Evolutionary conservation across 2,329 filamentous ascomycete genomes (phyloP).

Genomic region (Aureobasidium sp.): DNA sequence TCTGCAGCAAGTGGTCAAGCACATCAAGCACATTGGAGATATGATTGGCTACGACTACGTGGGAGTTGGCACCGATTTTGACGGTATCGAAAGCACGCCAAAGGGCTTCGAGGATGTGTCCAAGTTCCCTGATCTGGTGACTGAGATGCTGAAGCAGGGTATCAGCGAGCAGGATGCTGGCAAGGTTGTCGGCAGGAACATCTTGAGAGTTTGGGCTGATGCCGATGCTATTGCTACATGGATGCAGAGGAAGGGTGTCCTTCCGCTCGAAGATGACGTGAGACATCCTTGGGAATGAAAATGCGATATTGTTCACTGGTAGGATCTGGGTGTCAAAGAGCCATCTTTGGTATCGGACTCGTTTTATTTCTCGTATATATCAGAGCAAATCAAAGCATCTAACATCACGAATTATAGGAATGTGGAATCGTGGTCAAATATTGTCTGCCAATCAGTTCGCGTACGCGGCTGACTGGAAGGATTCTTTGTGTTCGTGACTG

Average conservation of each 20-base stretch:
- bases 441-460: neutral
- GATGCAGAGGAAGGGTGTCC: constrained; percentile 45
- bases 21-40: constrained; percentile 74
- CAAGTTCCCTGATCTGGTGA: constrained; percentile 70
- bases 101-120: constrained; percentile 74
- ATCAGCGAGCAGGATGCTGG: constrained; percentile 64
- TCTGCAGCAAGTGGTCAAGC: constrained; percentile 65
- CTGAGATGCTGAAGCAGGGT: constrained; percentile 62
- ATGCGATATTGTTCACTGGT: neutral
- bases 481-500: neutral
- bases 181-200: constrained; percentile 70
- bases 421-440: neutral
- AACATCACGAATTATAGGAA: neutral
- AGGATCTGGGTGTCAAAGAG: too few relatives aligned
- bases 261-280: constrained; percentile 38
- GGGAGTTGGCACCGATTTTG: constrained; percentile 82
- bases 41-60: constrained; percentile 81
- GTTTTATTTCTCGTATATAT: neutral
- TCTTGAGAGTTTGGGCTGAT: constrained; percentile 75
- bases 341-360: too few relatives aligned
- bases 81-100: constrained; percentile 62
- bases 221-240: constrained; percentile 62
- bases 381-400: neutral
- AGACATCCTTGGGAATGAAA: neutral
- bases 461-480: neutral